Percentiles rank a stretch among this genome's conserved stretches.
Conservation (phyloP, 2,329 filamentous ascomycete species). For the Ophiostoma perfectum region DNA sequence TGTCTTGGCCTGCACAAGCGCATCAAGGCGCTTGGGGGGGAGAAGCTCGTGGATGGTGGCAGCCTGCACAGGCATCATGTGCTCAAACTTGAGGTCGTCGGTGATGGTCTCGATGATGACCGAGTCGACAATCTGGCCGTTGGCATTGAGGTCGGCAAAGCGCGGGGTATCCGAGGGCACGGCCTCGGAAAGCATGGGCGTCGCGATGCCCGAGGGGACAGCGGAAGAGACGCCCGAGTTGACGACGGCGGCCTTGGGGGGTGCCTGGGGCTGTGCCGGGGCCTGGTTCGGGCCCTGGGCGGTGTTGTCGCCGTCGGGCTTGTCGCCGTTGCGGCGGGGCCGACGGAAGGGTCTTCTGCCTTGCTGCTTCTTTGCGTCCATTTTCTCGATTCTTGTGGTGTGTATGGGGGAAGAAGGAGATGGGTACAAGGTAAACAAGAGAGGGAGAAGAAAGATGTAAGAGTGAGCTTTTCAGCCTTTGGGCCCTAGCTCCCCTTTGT, state of each 20-base stretch:
- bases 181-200: conserved; percentile 35
- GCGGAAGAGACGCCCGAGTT: conserved; percentile 9
- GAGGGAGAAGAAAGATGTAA: neutral
- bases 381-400: conserved; percentile 8
- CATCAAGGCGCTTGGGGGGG: conserved; percentile 42
- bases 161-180: conserved; percentile 42
- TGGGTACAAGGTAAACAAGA: neutral
- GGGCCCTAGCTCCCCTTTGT: neutral
- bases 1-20: conserved; percentile 77
- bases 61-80: conserved; percentile 53
- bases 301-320: neutral
- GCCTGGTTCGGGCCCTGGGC: neutral
- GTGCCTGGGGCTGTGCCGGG: neutral
- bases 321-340: neutral
- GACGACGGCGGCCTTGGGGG: neutral
- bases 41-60: conserved; percentile 46
- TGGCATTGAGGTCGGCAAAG: conserved; percentile 42
- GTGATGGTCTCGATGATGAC: conserved; percentile 45
- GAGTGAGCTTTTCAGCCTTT: neutral
- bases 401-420: neutral
- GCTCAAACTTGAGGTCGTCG: conserved; percentile 45
- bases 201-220: conserved; percentile 24
- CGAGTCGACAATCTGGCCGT: conserved; percentile 40
- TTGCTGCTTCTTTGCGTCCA: conserved; percentile 11
- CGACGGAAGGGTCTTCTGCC: conserved; percentile 5